A percentile compares a stretch with the other conserved stretches of the same genome.
phyloP scores from a whole-genome alignment of 495 filamentous ascomycete genomes.

The Trichocladium antarcticum region DNA sequence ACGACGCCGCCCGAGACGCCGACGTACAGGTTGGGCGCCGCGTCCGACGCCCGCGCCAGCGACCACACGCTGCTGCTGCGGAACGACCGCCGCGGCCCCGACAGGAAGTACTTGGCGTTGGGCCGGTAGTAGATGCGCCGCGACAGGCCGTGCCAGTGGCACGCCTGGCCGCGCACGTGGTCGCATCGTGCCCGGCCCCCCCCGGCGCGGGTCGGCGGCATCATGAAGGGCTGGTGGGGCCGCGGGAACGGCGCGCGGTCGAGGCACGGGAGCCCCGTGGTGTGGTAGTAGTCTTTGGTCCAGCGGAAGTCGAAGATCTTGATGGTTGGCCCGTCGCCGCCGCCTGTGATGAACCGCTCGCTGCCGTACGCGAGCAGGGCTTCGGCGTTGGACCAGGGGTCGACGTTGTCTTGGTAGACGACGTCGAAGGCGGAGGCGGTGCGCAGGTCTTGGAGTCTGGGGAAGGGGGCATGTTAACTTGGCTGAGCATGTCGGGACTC shows the following conservation, averaged over 20 bases:
- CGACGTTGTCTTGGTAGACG: slow-evolving; percentile 37
- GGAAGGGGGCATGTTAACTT: background rate
- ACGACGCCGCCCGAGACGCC: slow-evolving; percentile 32
- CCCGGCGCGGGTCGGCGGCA: slow-evolving; percentile 1
- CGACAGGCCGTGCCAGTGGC: slow-evolving; percentile 36
- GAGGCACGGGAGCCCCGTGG: slow-evolving; percentile 30
- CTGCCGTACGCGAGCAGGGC: slow-evolving; percentile 32
- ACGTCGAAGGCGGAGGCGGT: slow-evolving; percentile 27
- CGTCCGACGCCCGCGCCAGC: slow-evolving; percentile 30
- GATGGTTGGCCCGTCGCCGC: slow-evolving; percentile 25
- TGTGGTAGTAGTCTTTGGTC: slow-evolving; percentile 35
- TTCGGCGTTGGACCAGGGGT: slow-evolving; percentile 30
- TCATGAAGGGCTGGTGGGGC: slow-evolving; percentile 25
- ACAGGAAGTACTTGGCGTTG: slow-evolving; percentile 33
- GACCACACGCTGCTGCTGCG: slow-evolving; percentile 28
- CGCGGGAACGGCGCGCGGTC: slow-evolving; percentile 24
- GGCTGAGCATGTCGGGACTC: background rate
- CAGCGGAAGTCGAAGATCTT: slow-evolving; percentile 42
- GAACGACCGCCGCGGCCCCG: slow-evolving; percentile 7
- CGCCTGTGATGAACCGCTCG: slow-evolving; percentile 34
- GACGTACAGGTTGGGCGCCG: slow-evolving; percentile 33
- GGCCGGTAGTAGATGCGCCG: slow-evolving; percentile 33
- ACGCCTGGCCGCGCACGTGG: slow-evolving; percentile 16
- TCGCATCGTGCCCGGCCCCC: slow-evolving; percentile 18
- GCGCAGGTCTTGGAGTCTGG: slow-evolving; percentile 35